phyloP scores from a whole-genome alignment of 345 rosid genomes.

The Eucalyptus tenuipes region DNA sequence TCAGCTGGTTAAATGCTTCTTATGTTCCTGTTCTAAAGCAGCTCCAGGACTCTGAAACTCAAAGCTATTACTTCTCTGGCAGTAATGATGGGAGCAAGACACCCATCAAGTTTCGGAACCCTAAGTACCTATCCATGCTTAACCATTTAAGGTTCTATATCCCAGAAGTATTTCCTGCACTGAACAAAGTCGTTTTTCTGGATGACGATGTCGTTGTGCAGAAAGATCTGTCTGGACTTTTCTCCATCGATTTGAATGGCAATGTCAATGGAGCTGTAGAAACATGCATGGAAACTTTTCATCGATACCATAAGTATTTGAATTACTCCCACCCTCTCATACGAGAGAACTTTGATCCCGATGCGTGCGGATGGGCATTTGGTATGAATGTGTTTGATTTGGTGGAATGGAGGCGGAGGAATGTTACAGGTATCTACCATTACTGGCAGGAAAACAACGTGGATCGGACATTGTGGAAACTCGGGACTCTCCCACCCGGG shows the following conservation, averaged over 20 bases:
- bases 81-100: conserved; percentile 50
- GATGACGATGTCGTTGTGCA: conserved; percentile 86
- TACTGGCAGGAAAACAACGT: conserved; percentile 89
- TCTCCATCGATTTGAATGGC: conserved; percentile 55
- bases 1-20: conserved; percentile 84
- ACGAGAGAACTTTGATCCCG: conserved; percentile 83
- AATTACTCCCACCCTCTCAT: conserved; percentile 88
- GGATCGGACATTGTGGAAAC: conserved; percentile 86
- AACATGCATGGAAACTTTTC: conserved; percentile 97
- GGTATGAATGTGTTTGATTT: conserved; percentile 92
- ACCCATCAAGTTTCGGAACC: conserved; percentile 88
- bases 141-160: conserved; percentile 87
- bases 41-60: conserved; percentile 86
- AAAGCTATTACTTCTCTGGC: conserved; percentile 87
- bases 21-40: conserved; percentile 94
- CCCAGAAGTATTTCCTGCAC: conserved; percentile 78
- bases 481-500: conserved; percentile 89
- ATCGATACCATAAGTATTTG: conserved; percentile 74
- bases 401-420: conserved; percentile 79
- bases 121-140: conserved; percentile 86
- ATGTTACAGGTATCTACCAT: conserved; percentile 87
- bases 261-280: conserved; percentile 97
- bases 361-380: conserved; percentile 97
- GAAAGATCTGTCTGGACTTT: conserved; percentile 59
- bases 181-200: conserved; percentile 76